Base-by-base conservation (phyloP, 805 yeast species). In the Saccharomycopsis sp. region DNA sequence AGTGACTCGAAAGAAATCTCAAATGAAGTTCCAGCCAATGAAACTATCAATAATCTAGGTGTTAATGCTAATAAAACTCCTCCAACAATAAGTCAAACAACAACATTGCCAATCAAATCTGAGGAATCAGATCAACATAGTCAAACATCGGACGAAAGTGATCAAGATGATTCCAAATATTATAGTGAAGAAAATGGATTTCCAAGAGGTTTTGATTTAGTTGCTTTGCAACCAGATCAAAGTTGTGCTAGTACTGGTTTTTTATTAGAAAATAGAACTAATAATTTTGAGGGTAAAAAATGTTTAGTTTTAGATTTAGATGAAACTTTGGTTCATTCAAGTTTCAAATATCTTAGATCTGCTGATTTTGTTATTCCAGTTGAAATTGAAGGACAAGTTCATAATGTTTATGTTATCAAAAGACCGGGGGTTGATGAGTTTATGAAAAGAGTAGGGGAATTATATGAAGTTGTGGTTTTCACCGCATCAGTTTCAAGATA, bases 371-470 rank as follows among this genome's bases (percentile, higher is more conserved):
- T 94, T 35, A 85, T 92, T 37, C 97, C 98, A 13, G 98, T 92
- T 39, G 97, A 89, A 58, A 89, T 92, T 48, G 97, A 92, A 53
- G 79, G 79, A 52, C 89, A 84, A 57, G 70, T 79, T 25, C 97
- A 92, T 59, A 89, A 85, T 54, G 98, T 92, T 33, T 92, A 87
- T 57, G 98, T 92, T 19, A 87, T 88, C 42, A 92, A 92, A 57
- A 73, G 99, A 53, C 99, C 99, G 1, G 98, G 98, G 1, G 97
- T 94, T 37, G 98, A 92, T 61, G 94, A 85, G 56, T 92, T 92
- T 54, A 66, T 92, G 65, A 66, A 64, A 51, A 70, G 73, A 49
- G 95, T 89, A 36, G 95, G 96, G 21, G 69, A 84, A 56, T 59
- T 88, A 52, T 92, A 70, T 57, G 99, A 92, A 61, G 95, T 92